Percentiles rank a stretch among this genome's conserved stretches.
These are phyloP conservation scores for Gonapodya prolifera DNA, from an alignment of 192 early-diverging fungal genomes.

Conservation along the genomic window DNA sequence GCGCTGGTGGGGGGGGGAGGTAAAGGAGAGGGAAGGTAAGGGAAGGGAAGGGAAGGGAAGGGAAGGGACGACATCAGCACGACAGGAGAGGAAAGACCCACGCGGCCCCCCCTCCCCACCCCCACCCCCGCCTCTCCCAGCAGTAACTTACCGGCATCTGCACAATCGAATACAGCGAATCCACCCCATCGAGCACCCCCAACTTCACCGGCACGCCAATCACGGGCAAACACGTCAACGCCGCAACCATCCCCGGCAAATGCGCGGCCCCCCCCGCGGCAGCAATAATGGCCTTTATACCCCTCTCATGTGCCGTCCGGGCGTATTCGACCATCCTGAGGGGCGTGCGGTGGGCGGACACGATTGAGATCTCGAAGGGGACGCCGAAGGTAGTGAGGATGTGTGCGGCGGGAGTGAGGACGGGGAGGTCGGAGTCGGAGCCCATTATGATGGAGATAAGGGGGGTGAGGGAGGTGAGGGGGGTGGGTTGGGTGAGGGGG, in stretches of 20 bases:
- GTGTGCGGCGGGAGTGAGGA: constrained; percentile 78
- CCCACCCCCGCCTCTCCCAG: neutral
- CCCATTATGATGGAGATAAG: constrained; percentile 99
- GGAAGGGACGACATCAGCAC: neutral
- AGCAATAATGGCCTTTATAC: constrained; percentile 96
- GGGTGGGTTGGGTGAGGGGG: constrained; percentile 15
- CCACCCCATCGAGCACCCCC: constrained; percentile 84
- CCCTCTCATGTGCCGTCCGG: constrained; percentile 68
- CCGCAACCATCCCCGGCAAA: constrained; percentile 98
- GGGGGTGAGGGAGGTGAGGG: constrained; percentile 31
- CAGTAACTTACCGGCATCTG: constrained; percentile 99
- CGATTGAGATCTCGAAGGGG: constrained; percentile 94
- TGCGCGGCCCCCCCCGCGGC: constrained; percentile 98
- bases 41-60: neutral
- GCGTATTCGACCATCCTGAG: constrained; percentile 89
- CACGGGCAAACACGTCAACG: constrained; percentile 91
- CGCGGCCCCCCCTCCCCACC: no score
- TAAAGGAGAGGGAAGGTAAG: neutral
- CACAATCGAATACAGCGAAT: constrained; percentile 95
- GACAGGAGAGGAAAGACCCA: neutral
- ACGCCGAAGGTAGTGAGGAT: constrained; percentile 81
- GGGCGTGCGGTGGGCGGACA: constrained; percentile 95
- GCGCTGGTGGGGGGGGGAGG: constrained; percentile 41
- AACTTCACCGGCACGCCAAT: constrained; percentile 95
- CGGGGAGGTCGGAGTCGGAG: constrained; percentile 92